Conservation (phyloP, 306 rosid genomes). For the Trichosanthes truncata region DNA sequence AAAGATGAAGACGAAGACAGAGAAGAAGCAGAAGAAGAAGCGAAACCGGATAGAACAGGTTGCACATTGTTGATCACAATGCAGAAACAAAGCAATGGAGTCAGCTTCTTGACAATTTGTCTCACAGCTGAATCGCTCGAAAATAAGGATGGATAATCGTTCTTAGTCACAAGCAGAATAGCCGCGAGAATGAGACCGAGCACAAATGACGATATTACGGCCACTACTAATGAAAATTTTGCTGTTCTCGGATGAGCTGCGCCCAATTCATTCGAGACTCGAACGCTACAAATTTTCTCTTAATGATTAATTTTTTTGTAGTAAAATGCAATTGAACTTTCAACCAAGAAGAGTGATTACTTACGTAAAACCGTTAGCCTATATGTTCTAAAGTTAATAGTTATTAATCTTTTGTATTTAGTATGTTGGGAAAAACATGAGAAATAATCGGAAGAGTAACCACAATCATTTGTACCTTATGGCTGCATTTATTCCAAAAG, state of each 20-base stretch:
- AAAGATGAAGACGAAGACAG: not conserved
- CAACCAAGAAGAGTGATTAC: no score
- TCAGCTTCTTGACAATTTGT: constrained; percentile 37
- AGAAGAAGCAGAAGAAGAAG: not conserved
- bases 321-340: not conserved
- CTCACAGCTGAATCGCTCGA: constrained; percentile 38
- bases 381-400: not conserved
- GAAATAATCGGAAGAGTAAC: no score
- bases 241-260: constrained; percentile 84
- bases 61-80: constrained; percentile 68
- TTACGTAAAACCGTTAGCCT: no score
- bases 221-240: constrained; percentile 57
- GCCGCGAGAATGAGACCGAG: constrained; percentile 29
- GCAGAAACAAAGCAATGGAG: constrained; percentile 57
- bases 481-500: constrained; percentile 60
- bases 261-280: constrained; percentile 89
- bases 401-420: not conserved
- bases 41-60: constrained; percentile 66
- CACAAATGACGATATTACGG: constrained; percentile 33
- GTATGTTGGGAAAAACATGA: not conserved
- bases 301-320: not conserved
- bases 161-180: constrained; percentile 25
- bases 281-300: constrained; percentile 44
- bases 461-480: constrained; percentile 41
- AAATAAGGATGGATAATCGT: constrained; percentile 47